Conservation (phyloP, 148 eudicot species). For the Persicaria tinctoria region DNA sequence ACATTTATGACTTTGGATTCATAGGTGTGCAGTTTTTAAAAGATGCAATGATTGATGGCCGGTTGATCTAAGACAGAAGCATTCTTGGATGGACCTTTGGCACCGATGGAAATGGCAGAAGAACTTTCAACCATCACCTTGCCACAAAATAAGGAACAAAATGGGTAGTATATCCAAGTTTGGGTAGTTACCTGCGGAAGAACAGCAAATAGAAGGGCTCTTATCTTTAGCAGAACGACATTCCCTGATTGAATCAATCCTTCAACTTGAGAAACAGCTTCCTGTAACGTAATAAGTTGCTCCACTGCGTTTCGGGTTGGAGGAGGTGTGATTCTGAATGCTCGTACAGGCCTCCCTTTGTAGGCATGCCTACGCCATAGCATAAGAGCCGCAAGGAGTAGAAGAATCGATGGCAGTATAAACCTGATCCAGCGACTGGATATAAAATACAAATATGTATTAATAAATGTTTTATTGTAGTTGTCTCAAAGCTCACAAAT, state of each 20-base stretch:
- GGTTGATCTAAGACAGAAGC: neutral
- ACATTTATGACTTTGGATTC: neutral
- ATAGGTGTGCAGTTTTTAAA: neutral
- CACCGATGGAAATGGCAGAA: neutral
- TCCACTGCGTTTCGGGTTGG: constrained; percentile 70
- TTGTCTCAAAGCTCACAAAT: neutral
- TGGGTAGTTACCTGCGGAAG: constrained; percentile 55
- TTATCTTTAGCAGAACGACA: constrained; percentile 55
- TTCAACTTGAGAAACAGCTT: constrained; percentile 66
- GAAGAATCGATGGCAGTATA: constrained; percentile 41
- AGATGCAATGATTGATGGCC: neutral
- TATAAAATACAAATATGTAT: neutral
- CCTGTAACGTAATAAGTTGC: constrained; percentile 68
- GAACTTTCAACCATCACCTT: neutral
- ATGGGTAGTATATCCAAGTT: neutral
- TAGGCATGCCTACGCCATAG: constrained; percentile 48
- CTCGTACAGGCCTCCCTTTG: constrained; percentile 47
- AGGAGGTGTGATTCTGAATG: constrained; percentile 55
- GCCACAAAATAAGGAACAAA: neutral
- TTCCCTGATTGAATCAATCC: constrained; percentile 54
- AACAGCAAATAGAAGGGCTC: constrained; percentile 63
- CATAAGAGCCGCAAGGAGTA: constrained; percentile 44
- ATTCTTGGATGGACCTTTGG: neutral
- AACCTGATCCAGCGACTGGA: constrained; percentile 68
- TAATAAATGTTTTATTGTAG: neutral